These are phyloP conservation scores for Diaporthe citrichinensis DNA, from an alignment of 2,329 filamentous ascomycete species.

Conservation along the genomic window DNA sequence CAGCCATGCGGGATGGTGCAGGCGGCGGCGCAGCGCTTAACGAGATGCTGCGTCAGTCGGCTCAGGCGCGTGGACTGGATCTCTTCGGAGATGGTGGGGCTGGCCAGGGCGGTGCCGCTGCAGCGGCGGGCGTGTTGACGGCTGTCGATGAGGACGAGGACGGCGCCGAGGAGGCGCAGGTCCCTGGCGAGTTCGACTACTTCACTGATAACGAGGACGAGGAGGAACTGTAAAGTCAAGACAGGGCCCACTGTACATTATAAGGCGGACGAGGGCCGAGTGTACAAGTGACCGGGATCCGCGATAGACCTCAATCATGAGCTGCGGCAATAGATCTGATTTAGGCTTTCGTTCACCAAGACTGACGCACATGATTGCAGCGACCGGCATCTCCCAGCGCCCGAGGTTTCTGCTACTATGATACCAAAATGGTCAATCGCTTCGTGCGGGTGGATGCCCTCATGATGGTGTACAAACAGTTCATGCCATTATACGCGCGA, in stretches of 20 bases:
- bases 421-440: neutral
- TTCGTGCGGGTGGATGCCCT: neutral
- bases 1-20: constrained; percentile 51
- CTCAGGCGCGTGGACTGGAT: constrained; percentile 48
- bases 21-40: constrained; percentile 55
- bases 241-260: constrained; percentile 33
- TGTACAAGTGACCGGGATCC: neutral
- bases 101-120: constrained; percentile 70
- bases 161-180: constrained; percentile 78
- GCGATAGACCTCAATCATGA: constrained; percentile 31
- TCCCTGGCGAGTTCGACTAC: constrained; percentile 84
- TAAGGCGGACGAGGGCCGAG: neutral
- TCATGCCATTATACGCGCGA: neutral
- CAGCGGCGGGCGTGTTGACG: constrained; percentile 84
- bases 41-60: constrained; percentile 59
- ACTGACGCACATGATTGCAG: neutral
- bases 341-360: neutral
- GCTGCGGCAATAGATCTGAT: constrained; percentile 34
- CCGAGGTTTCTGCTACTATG: neutral
- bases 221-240: constrained; percentile 48
- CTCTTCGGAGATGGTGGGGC: constrained; percentile 44
- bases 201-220: constrained; percentile 75
- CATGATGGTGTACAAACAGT: neutral
- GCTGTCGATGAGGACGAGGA: constrained; percentile 89
- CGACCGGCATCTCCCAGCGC: neutral